Evolutionary conservation across 768 basidiomycete genomes (phyloP), one percentile per base, ranked within the genome.

Genomic region (Lactarius akahatsu): DNA sequence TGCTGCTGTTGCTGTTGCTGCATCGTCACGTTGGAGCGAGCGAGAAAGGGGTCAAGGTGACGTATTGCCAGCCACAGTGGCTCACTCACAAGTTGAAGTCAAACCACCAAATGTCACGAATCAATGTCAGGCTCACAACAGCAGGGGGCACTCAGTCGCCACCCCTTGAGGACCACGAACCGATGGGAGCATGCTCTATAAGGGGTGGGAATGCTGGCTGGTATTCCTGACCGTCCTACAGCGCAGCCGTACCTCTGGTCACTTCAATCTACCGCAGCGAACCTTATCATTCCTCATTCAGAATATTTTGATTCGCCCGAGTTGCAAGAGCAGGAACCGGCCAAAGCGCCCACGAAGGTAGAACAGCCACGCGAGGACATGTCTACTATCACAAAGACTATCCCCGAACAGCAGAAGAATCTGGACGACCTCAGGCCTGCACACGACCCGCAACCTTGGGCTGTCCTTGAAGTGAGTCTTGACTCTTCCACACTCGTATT

Each of bases 161-260:
- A 2, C 70, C 70, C 10, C 23, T 59, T 13, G 61, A 69, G 7
- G 70, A 71, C 34, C 43, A 55, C 13, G 45, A 57, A 15, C 70
- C 70, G 28, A 63, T 71, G 68, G 70, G 70, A 47, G 65, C 26
- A 26, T 66, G 40, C 38, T 71, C 70, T 15, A 66, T 71, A 34
- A 30, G 38, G 23, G 70, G 70, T 52, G 70, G 62, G 26, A 65
- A 62, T 36, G 68, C 30, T 16, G 61, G 61, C 18, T n/a, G 70
- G 70, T 4, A 63, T 69, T 28, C 62, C 70, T 43, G 70, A 71
- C 60, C 59, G 64, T n/a, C 36, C 62, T 61, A 45, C 70, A 71
- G 57, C 70, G 70, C 18, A 64, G 59, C 56, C 55, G 70, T 71
- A 59, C 54, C 20, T 66, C 7, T 43, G n/a, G 2, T 26, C 56